Evolutionary conservation across 768 basidiomycete species (phyloP), one percentile per base, ranked within the genome.

Genomic region (Auriscalpium microsporum): DNA sequence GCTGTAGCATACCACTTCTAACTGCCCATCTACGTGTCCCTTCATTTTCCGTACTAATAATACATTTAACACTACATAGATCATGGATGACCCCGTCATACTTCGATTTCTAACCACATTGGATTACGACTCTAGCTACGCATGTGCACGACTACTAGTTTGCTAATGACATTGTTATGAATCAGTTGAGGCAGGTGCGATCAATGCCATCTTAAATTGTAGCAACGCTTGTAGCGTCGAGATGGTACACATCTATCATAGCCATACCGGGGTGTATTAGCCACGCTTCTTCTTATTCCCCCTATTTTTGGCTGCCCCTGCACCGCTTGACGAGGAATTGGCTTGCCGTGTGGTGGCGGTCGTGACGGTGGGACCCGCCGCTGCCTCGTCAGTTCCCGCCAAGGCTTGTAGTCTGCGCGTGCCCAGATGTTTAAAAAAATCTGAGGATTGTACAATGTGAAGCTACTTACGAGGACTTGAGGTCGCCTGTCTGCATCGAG

Each of bases 401-500:
- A 28, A 28, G 28, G 28, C 28, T 28, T 28, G 28, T 28, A 28
- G 2, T 28, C 28, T 28, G 28, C 28, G 28, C 28, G 28, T 28
- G 28, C 28, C 28, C 28, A 28, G 7, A 28, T 28, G 28, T 21
- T 21, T 21, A 2, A 7, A 28, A 28, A 28, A 28, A 5, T 28
- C 28, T 28, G 50, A 45, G 4, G 53, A 45, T 8, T 49, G 36
- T n/a, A 13, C 13, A 35, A 48, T 10, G 28, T 1, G n/a, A 48
- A 48, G 45, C 23, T 38, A 45, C 36, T 5, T 45, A 60, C 60
- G 55, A 53, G 11, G 58, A 44, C 48, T 78, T 81, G 58, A 82
- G 60, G 59, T 86, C 83, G 16, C 83, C 84, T 51, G 68, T 79
- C 44, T 79, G 74, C 40, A 86, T 59, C 1, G 83, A 78, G 61